A percentile compares a stretch with the other conserved stretches of the same genome.
Evolutionary conservation across 2,329 filamentous ascomycete genomes (phyloP).

Genomic region (Chrysosporium queenslandicum): DNA sequence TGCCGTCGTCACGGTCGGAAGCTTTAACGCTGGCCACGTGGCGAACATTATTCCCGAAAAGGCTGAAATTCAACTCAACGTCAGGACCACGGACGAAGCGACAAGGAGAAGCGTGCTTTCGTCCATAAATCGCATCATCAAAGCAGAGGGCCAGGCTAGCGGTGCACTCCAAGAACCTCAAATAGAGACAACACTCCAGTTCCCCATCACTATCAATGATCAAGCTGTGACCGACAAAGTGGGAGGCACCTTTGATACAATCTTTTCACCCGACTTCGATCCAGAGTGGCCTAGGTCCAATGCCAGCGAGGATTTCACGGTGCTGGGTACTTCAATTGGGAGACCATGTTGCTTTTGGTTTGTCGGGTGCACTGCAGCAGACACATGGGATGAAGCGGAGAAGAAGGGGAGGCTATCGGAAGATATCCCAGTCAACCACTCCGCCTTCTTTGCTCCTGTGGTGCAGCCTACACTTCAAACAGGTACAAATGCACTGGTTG

Average conservation of each 20-base stretch:
- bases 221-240: slow-evolving; percentile 35
- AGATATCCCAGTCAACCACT: slow-evolving; percentile 51
- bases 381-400: slow-evolving; percentile 42
- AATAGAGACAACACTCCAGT: slow-evolving; percentile 40
- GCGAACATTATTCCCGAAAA: slow-evolving; percentile 52
- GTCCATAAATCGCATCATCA: slow-evolving; percentile 46
- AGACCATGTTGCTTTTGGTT: slow-evolving; percentile 48
- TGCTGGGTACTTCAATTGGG: slow-evolving; percentile 42
- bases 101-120: slow-evolving; percentile 41
- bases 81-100: slow-evolving; percentile 40
- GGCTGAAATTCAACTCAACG: slow-evolving; percentile 47
- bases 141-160: slow-evolving; percentile 45
- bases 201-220: slow-evolving; percentile 49
- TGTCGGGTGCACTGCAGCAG: slow-evolving; percentile 45
- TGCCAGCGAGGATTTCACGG: slow-evolving; percentile 50
- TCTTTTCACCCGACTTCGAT: slow-evolving; percentile 38
- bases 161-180: slow-evolving; percentile 41
- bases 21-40: slow-evolving; percentile 48
- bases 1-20: slow-evolving; percentile 50
- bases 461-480: slow-evolving; percentile 49
- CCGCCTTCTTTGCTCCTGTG: slow-evolving; percentile 48
- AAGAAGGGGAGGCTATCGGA: slow-evolving; percentile 34
- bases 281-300: slow-evolving; percentile 25
- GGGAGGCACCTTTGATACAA: slow-evolving; percentile 36
- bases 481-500: slow-evolving; percentile 44